Base-by-base conservation (phyloP, 2,329 filamentous ascomycete genomes). In the Colletotrichum chlorophyti region DNA sequence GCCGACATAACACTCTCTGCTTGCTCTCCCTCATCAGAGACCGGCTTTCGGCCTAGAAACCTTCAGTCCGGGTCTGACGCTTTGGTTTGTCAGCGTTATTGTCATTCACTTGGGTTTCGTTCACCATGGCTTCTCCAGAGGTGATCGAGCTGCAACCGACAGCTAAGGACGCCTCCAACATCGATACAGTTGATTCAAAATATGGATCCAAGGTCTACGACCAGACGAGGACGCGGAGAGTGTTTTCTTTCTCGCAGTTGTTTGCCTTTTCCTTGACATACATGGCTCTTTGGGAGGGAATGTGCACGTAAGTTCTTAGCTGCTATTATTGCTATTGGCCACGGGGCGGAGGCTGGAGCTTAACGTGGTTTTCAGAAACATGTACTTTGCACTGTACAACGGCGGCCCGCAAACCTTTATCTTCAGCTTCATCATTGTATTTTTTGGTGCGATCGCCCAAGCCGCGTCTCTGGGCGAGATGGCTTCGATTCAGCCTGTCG, bases 381-480 rank as follows among this genome's bases (percentile, higher is more conserved):
- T 51, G 48, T 51, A 51, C 48, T 51, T 51, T 29, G 48, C 48
- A 17, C 37, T 51, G 12, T 42, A 51, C 24, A 51, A 51, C 10
- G 48, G 48, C 21, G 48, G 48, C 0, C 48, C 48, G 11, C 48
- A 51, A n/a, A 51, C 48, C 2, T 51, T 51, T 19, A 51, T 51
- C 37, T 51, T 51, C 11, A 51, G 48, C 9, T 51, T 51, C 26
- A 23, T 51, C 48, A 42, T 51, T 4, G 48, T 51, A 14, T 42
- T 51, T 14, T 51, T 27, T 7, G 48, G 48, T 17, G 35, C 48
- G 12, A 51, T 51, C 14, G 37, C 48, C 14, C 48, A 51, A 32
- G 48, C 48, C 9, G 48, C 48, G 23, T 51, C 48, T 14, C 34
- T 51, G 12, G 37, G 48, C 24, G 48, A 51, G 34, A 51, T 51